Conservation (phyloP, 345 rosid species). For the Populus nigra region DNA sequence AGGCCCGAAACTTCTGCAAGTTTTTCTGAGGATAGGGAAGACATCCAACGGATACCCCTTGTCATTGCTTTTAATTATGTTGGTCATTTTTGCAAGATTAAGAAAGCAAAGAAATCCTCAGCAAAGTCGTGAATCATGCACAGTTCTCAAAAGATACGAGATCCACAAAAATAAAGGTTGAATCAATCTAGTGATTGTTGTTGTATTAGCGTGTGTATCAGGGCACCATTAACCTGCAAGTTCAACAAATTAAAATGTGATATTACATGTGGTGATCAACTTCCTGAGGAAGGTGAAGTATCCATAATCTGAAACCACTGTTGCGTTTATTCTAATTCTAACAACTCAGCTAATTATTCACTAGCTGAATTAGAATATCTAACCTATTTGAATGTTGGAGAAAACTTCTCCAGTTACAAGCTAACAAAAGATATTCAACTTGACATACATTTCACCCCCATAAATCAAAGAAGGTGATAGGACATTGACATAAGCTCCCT, state of each 20-base stretch:
- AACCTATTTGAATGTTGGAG: slow-evolving; percentile 6
- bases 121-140: background rate
- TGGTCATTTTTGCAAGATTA: background rate
- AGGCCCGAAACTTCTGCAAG: background rate
- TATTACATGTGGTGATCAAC: background rate
- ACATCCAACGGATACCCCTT: background rate
- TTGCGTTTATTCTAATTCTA: slow-evolving; percentile 7
- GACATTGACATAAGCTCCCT: background rate
- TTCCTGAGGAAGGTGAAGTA: background rate
- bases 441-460: background rate
- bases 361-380: slow-evolving; percentile 13
- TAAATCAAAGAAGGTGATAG: background rate
- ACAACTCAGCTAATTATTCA: slow-evolving; percentile 18
- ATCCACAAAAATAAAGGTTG: background rate
- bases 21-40: background rate
- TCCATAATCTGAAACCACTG: background rate
- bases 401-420: background rate
- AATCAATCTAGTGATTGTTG: background rate
- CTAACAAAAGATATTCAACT: background rate
- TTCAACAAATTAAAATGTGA: background rate
- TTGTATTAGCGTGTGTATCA: background rate
- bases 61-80: background rate
- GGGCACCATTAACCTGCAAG: background rate
- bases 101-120: background rate
- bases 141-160: background rate